Base-by-base conservation (phyloP, 768 basidiomycete species). In the Collybiopsis luxurians region DNA sequence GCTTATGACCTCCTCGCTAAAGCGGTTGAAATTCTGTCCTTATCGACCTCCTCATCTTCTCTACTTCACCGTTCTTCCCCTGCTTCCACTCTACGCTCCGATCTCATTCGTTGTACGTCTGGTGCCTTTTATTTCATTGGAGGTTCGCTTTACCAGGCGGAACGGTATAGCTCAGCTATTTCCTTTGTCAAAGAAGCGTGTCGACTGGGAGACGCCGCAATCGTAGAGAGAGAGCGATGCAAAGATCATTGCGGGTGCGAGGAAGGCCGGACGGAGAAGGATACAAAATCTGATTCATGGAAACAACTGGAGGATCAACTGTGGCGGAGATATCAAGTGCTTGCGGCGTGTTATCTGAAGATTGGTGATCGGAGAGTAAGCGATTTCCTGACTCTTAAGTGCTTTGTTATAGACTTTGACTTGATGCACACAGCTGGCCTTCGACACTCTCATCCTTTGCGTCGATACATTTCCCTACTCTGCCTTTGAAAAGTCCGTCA, bases 261-360 rank as follows among this genome's bases (percentile, higher is more conserved):
- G 50, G 39, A 58, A 53, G 12, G 59, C 59, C 27, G 68, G 66
- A 24, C 67, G 65, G 11, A 64, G 53, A 9, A 70, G 67, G 46
- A 68, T 64, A 7, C 15, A 70, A 69, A 28, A 65, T 76, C 59
- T 59, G 82, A 75, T 28, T 67, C 67, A 0, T 89, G 87, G 85
- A 72, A 55, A 43, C 79, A 82, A 60, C 73, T 91, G 1, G 79
- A 83, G 56, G 83, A 85, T 30, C 85, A 88, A 59, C 62, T 94
- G 26, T 81, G 79, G 60, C 78, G 86, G 21, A 74, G 93, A 45
- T 95, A 87, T 81, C 92, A 97, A 71, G 68, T 96, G 28, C 73
- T 95, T 24, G 93, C 82, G 0, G 83, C 88, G 3, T 93, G 91
- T 66, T 85, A 84, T 64, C 78, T 81, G 27, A 94, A 90, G 68